A percentile compares a stretch with the other conserved stretches of the same genome.
phyloP scores from a whole-genome alignment of 768 basidiomycete species.

The Epithele typhae region DNA sequence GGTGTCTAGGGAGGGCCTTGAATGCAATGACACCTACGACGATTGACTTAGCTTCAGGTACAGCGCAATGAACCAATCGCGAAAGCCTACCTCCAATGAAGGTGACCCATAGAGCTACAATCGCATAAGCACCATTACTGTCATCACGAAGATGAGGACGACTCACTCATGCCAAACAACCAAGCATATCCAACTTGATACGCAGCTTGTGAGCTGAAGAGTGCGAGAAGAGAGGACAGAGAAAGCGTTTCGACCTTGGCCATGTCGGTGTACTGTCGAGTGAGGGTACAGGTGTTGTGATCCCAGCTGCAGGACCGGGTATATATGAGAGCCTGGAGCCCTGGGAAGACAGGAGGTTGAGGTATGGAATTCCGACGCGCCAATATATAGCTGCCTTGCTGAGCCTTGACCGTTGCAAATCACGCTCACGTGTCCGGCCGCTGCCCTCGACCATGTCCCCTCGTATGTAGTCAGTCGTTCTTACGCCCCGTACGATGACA shows the following conservation, averaged over 20 bases:
- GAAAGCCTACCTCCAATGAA: slow-evolving; percentile 54
- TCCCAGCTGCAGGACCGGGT: neutral
- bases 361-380: neutral
- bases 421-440: slow-evolving; percentile 12
- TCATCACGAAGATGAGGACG: neutral
- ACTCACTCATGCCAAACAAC: slow-evolving; percentile 70
- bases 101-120: slow-evolving; percentile 50
- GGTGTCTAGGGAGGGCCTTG: slow-evolving; percentile 61
- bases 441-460: too few species aligned
- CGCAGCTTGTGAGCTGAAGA: slow-evolving; percentile 30
- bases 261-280: slow-evolving; percentile 1
- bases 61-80: neutral
- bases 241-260: slow-evolving; percentile 15
- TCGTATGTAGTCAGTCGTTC: too few species aligned
- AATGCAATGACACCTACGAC: slow-evolving; percentile 54
- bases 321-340: slow-evolving; percentile 10
- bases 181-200: slow-evolving; percentile 58
- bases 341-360: neutral
- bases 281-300: neutral
- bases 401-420: neutral
- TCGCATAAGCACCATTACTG: neutral
- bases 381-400: too few species aligned
- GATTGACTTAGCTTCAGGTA: neutral
- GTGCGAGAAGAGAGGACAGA: slow-evolving; percentile 14
- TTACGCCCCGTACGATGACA: too few species aligned